Percentiles rank a stretch among this genome's conserved stretches.
phyloP scores from a whole-genome alignment of 139 green algal genomes.

The Medakamo hakoo region DNA sequence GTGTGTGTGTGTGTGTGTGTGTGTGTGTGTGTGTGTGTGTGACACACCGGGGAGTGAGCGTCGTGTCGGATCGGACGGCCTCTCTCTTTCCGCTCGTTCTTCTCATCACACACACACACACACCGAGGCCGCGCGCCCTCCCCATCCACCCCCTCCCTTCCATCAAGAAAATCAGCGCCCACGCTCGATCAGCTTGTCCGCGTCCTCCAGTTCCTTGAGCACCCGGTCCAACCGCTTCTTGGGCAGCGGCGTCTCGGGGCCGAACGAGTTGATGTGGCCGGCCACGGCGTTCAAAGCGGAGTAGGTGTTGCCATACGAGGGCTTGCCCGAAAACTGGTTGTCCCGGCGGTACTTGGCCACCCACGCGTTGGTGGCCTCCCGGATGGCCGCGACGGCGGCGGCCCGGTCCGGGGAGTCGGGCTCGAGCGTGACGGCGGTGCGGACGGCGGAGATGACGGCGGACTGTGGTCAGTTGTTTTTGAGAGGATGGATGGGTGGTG shows the following conservation, averaged over 20 bases:
- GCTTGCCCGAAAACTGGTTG: conserved; percentile 43
- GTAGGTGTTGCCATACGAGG: conserved; percentile 79
- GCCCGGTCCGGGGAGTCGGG: conserved; percentile 45
- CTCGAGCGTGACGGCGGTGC: conserved; percentile 28
- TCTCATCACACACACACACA: neutral
- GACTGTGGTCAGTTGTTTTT: conserved; percentile 19
- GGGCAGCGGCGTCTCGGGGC: conserved; percentile 54
- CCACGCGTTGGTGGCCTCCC: conserved; percentile 66
- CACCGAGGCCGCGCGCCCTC: too few relatives aligned
- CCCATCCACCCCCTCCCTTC: neutral
- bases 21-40: neutral
- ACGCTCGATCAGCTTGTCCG: conserved; percentile 26
- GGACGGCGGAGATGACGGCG: conserved; percentile 41
- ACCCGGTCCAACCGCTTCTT: conserved; percentile 82
- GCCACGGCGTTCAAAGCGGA: conserved; percentile 72
- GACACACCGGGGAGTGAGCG: conserved; percentile 1
- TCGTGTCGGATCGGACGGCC: too few relatives aligned
- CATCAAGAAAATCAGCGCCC: conserved; percentile 21
- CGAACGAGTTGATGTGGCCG: conserved; percentile 88
- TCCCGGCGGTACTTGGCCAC: conserved; percentile 68
- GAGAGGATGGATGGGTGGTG: neutral
- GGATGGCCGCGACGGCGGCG: conserved; percentile 41
- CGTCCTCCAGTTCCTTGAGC: conserved; percentile 58
- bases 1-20: neutral
- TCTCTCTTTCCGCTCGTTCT: neutral